Conservation (phyloP, 768 basidiomycete species). For the Pleurotus sapidus region DNA sequence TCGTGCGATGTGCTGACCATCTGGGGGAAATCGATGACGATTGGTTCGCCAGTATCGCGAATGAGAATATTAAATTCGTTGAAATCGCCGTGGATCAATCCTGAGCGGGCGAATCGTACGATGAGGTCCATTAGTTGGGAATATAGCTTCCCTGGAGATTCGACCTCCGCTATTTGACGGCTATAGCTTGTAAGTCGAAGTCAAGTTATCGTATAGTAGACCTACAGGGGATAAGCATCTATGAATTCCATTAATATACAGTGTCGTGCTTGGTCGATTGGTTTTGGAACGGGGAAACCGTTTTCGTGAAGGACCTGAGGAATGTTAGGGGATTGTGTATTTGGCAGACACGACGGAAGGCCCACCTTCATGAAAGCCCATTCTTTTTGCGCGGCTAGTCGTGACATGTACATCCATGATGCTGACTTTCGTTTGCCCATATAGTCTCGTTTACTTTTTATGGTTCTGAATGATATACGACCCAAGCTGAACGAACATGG, state of each 20-base stretch:
- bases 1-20: constrained; percentile 97
- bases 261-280: constrained; percentile 93
- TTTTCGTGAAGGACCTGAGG: constrained; percentile 85
- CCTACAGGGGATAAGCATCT: constrained; percentile 92
- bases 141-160: constrained; percentile 88
- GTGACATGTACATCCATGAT: constrained; percentile 99
- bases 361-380: constrained; percentile 97
- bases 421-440: constrained; percentile 93
- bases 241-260: constrained; percentile 96
- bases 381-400: constrained; percentile 94
- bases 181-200: constrained; percentile 32
- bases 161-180: constrained; percentile 82
- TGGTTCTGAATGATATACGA: constrained; percentile 94
- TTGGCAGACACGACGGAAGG: not conserved
- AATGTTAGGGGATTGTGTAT: not conserved
- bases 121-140: constrained; percentile 93
- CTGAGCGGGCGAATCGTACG: constrained; percentile 88
- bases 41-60: constrained; percentile 67
- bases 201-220: constrained; percentile 7
- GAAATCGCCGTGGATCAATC: constrained; percentile 98
- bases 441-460: constrained; percentile 97
- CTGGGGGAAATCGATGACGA: constrained; percentile 98
- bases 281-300: constrained; percentile 88
- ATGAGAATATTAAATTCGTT: constrained; percentile 99
- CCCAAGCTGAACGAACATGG: constrained; percentile 61